Conservation (phyloP, 2,329 filamentous ascomycete genomes). For the Aureobasidium sp. region DNA sequence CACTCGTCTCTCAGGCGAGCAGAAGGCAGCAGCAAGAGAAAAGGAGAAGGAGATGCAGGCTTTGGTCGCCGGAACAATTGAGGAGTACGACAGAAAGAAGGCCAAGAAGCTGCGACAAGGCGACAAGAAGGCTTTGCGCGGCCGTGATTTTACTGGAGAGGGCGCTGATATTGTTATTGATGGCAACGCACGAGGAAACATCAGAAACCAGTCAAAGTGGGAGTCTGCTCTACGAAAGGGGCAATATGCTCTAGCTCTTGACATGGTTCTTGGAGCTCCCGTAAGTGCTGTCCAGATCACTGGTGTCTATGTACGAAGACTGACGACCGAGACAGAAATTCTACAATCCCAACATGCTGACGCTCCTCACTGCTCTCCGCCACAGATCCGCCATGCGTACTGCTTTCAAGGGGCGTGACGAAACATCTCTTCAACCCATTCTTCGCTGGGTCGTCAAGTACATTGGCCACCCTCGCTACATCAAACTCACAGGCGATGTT, state of each 20-base stretch:
- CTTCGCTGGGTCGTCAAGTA: slow-evolving; percentile 75
- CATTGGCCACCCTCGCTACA: slow-evolving; percentile 75
- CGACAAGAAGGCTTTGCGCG: slow-evolving; percentile 54
- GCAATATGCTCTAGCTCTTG: slow-evolving; percentile 69
- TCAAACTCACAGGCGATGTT: slow-evolving; percentile 74
- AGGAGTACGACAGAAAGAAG: slow-evolving; percentile 65
- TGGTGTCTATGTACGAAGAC: neutral
- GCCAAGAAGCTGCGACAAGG: slow-evolving; percentile 55
- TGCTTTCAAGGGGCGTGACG: slow-evolving; percentile 74
- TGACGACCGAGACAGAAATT: slow-evolving; percentile 17
- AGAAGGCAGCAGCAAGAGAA: slow-evolving; percentile 69
- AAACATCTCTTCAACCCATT: slow-evolving; percentile 72
- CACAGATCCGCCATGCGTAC: slow-evolving; percentile 80
- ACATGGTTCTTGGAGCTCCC: slow-evolving; percentile 57
- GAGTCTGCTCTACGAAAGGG: slow-evolving; percentile 74
- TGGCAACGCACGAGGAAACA: slow-evolving; percentile 57
- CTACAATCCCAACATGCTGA: slow-evolving; percentile 49
- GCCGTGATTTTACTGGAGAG: slow-evolving; percentile 76
- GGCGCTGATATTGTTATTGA: slow-evolving; percentile 84
- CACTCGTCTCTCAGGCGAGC: slow-evolving; percentile 76
- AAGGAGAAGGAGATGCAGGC: slow-evolving; percentile 80
- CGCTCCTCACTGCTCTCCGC: slow-evolving; percentile 73
- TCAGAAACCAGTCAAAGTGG: slow-evolving; percentile 65
- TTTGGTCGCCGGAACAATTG: slow-evolving; percentile 67
- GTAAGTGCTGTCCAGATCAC: neutral